Evolutionary conservation across 768 basidiomycete species (phyloP), one percentile per base, ranked within the genome.

Genomic region (Tephrocybe rancida): DNA sequence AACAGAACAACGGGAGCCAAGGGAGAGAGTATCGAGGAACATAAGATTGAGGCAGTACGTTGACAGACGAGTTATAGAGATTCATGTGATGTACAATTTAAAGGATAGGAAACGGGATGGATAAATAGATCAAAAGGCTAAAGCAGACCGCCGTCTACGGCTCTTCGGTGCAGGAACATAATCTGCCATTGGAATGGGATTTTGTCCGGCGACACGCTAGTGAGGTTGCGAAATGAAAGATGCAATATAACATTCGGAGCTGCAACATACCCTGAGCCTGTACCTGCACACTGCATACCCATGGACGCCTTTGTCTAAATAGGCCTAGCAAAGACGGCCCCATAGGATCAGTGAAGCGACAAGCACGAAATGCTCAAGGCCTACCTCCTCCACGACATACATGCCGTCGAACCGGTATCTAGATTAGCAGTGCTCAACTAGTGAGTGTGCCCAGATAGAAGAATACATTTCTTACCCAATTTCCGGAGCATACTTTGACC

Each of bases 371-470:
- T 1, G 47, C 27, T 5, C 29, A 34, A 10, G 34, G 52, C 67
- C 22, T 38, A 75, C 76, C 50, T 60, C 61, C 16, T 66, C 62
- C 4, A 77, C 73, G 9, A 44, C 50, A 58, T 79, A 79, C 11
- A 77, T 65, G 11, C 77, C 76, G 52, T 77, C 76, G 50, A 76
- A 79, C 11, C 76, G 75, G 50, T 73, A 75, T 7, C 74, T 74
- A 42, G 7, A 32, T 3, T 29, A 44, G 21, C 21, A 29, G 25
- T 2, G 10, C 1, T 18, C 39, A 34, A 44, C 39, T 27, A 44
- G 46, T 50, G 10, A 34, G 26, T 21, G 24, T 9, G 16, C 3
- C 9, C 1, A 13, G 11, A 39, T 22, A 37, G 19, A 19, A 44
- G 50, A 34, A 37, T 2, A 18, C n/a, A 27, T 1, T 27, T 19